Conservation (phyloP, 2,329 filamentous ascomycete genomes). For the Pseudogymnoascus sp. region DNA sequence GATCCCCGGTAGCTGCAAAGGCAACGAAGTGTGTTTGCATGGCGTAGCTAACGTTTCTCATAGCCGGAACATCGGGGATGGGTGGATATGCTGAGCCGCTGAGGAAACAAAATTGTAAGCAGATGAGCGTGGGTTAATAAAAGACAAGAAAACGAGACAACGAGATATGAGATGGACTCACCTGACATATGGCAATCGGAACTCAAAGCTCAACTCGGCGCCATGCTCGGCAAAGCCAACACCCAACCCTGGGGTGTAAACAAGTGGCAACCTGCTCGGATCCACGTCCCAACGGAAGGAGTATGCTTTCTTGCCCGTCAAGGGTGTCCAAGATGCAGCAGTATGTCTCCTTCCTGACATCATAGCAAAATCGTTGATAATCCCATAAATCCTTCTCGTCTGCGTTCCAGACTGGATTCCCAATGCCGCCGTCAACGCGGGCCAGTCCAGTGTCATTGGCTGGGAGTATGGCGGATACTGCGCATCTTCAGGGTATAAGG, state of each 20-base stretch:
- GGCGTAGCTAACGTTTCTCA: constrained; percentile 13
- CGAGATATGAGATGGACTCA: background rate
- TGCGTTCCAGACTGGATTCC: constrained; percentile 7
- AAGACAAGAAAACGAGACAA: no score
- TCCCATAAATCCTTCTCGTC: constrained; percentile 7
- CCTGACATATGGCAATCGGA: constrained; percentile 11
- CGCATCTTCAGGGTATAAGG: constrained; percentile 10
- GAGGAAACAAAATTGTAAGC: background rate
- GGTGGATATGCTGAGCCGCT: constrained; percentile 10
- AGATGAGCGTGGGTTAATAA: background rate
- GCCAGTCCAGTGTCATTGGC: constrained; percentile 13
- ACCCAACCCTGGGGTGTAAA: constrained; percentile 13
- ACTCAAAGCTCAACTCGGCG: constrained; percentile 11
- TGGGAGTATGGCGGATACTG: constrained; percentile 13
- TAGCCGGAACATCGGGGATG: constrained; percentile 10
- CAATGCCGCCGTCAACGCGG: background rate
- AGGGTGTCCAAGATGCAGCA: background rate
- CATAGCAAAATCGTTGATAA: background rate
- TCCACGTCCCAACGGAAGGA: constrained; percentile 13
- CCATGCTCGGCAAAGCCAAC: constrained; percentile 14
- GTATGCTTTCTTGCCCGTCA: constrained; percentile 11
- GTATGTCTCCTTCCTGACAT: background rate
- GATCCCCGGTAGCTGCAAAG: constrained; percentile 9
- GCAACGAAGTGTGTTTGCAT: constrained; percentile 13
- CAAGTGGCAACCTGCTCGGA: constrained; percentile 9